These are phyloP conservation scores for Penicillium arizonense DNA, from an alignment of 495 filamentous ascomycete species.

Conservation along the genomic window DNA sequence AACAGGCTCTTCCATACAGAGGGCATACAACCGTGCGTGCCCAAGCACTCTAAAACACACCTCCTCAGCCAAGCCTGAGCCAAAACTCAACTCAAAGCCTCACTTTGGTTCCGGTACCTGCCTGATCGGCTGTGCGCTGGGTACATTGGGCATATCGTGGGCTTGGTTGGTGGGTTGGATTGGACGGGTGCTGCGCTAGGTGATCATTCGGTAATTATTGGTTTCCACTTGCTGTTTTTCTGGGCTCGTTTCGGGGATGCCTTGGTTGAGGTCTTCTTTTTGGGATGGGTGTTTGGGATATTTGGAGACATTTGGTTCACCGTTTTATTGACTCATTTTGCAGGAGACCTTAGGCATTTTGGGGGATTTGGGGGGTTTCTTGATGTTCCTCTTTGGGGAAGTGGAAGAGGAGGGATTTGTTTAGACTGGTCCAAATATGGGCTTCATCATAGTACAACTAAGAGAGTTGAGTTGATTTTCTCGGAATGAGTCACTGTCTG, in stretches of 20 bases:
- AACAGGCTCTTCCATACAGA: slow-evolving; percentile 1
- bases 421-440: no score
- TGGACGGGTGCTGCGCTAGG: slow-evolving; percentile 1
- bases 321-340: slow-evolving; percentile 5
- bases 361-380: not conserved
- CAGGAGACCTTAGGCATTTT: not conserved
- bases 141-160: slow-evolving; percentile 16
- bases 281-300: no score
- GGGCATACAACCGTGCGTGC: slow-evolving; percentile 10
- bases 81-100: slow-evolving; percentile 13
- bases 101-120: slow-evolving; percentile 18
- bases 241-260: not conserved
- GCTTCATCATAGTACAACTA: no score
- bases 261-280: no score
- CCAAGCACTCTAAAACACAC: slow-evolving; percentile 16
- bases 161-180: not conserved
- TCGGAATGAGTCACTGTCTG: not conserved
- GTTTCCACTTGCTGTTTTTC: slow-evolving; percentile 1
- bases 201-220: not conserved
- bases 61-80: slow-evolving; percentile 3
- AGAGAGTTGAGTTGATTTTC: not conserved
- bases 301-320: not conserved
- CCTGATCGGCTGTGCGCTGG: slow-evolving; percentile 15
- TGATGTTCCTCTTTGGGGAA: not conserved
- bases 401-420: not conserved